Evolutionary conservation across 2,329 filamentous ascomycete genomes (phyloP).

Genomic region (Arthrobotrys conoides): DNA sequence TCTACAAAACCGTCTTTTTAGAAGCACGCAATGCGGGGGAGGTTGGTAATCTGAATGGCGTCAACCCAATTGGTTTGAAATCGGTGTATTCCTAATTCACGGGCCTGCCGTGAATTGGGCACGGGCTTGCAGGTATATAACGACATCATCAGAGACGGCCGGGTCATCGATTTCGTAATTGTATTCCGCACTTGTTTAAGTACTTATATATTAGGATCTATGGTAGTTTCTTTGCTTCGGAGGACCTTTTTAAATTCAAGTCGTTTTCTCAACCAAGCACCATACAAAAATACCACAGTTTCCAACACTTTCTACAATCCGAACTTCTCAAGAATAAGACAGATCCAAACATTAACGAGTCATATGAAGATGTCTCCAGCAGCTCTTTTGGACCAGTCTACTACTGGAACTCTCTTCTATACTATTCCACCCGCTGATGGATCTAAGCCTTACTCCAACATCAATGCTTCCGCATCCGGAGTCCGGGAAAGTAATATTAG

Average conservation of each 20-base stretch:
- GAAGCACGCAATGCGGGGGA: slow-evolving; percentile 53
- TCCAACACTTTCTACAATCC: background rate
- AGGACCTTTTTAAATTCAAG: slow-evolving; percentile 24
- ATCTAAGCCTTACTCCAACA: slow-evolving; percentile 76
- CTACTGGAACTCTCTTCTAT: slow-evolving; percentile 72
- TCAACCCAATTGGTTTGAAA: slow-evolving; percentile 46
- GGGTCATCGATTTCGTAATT: background rate
- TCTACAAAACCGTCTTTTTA: background rate
- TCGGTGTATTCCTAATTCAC: slow-evolving; percentile 9
- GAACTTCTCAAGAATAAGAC: background rate
- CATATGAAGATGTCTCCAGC: slow-evolving; percentile 67
- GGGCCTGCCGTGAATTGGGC: slow-evolving; percentile 22
- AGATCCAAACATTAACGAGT: background rate
- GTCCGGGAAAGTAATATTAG: slow-evolving; percentile 77
- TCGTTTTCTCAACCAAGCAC: slow-evolving; percentile 2
- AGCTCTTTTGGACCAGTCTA: slow-evolving; percentile 74
- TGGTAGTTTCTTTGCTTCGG: slow-evolving; percentile 41
- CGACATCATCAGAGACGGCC: background rate
- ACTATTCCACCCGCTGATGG: slow-evolving; percentile 73
- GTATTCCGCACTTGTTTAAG: background rate
- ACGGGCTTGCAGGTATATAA: slow-evolving; percentile 21
- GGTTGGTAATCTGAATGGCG: slow-evolving; percentile 53
- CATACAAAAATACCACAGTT: background rate
- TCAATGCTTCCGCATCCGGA: slow-evolving; percentile 75
- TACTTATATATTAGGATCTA: slow-evolving; percentile 8